Conservation (phyloP, 1,284 basidiomycete species). For the Tilletiopsis washingtonensis region DNA sequence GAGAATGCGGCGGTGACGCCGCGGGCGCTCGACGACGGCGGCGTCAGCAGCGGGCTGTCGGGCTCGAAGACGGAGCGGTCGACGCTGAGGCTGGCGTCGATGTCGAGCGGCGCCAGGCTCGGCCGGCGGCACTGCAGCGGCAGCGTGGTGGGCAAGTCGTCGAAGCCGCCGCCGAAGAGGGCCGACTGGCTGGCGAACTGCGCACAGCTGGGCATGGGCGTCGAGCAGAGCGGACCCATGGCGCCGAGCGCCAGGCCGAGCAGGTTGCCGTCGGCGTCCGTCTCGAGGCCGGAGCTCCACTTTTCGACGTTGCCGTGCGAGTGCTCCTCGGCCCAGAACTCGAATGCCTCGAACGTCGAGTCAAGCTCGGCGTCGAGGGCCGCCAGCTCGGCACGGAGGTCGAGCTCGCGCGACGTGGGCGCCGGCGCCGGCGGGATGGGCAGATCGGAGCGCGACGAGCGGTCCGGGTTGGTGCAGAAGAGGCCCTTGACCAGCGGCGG, state of each 20-base stretch:
- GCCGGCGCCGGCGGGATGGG: too few relatives aligned
- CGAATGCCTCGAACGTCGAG: neutral
- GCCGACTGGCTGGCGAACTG: neutral
- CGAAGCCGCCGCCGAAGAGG: too few relatives aligned
- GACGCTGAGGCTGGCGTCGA: neutral
- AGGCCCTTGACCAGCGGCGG: too few relatives aligned
- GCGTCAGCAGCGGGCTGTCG: neutral
- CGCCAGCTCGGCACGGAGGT: conserved; percentile 1
- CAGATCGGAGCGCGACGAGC: neutral
- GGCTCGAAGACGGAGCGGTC: neutral
- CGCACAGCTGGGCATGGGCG: neutral
- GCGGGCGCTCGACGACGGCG: neutral
- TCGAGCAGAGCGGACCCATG: neutral
- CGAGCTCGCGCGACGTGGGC: neutral
- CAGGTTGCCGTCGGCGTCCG: neutral
- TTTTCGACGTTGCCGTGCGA: neutral
- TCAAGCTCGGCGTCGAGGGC: neutral
- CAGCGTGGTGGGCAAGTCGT: too few relatives aligned
- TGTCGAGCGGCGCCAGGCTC: too few relatives aligned
- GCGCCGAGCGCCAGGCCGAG: neutral
- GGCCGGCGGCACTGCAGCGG: too few relatives aligned
- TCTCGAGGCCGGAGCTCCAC: neutral
- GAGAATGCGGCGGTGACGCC: neutral
- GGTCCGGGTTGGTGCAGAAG: neutral
- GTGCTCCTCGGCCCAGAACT: neutral